These are phyloP conservation scores for Spinacia oleracea DNA, from an alignment of 179 eudicot genomes.

Conservation along the genomic window DNA sequence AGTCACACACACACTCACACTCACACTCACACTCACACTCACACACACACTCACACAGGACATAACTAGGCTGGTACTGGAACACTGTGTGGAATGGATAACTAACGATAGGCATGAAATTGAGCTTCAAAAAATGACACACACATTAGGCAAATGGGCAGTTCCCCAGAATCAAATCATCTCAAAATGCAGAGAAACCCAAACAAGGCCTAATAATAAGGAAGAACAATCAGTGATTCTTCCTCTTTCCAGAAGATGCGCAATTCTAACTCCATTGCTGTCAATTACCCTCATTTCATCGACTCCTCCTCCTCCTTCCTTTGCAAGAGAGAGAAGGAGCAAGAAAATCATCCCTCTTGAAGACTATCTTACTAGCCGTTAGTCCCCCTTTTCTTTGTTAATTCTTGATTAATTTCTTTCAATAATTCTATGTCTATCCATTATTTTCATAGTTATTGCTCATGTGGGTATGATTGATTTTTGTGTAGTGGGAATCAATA, in stretches of 20 bases:
- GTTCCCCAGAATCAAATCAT: not conserved
- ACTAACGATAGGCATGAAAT: conserved; percentile 17
- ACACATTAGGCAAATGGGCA: conserved; percentile 13
- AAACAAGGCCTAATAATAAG: conserved; percentile 5
- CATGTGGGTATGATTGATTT: conserved; percentile 22
- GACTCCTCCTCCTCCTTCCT: conserved; percentile 44
- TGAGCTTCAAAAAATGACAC: conserved; percentile 12
- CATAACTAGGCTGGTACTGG: not conserved
- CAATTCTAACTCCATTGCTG: conserved; percentile 50
- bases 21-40: too few relatives aligned
- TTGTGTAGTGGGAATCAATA: not conserved
- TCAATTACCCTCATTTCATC: conserved; percentile 37
- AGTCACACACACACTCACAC: too few relatives aligned
- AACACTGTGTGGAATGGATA: conserved; percentile 4
- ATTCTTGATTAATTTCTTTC: not conserved
- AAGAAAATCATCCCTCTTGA: conserved; percentile 65
- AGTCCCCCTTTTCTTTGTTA: conserved; percentile 16
- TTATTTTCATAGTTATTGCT: not conserved
- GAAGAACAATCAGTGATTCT: not conserved
- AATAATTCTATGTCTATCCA: not conserved
- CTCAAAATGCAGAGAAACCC: conserved; percentile 13
- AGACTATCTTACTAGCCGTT: conserved; percentile 76
- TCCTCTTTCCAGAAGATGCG: conserved; percentile 46
- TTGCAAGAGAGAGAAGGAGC: conserved; percentile 78
- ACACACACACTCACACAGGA: too few relatives aligned